Conservation (phyloP, 352 stramenopile genomes). For the Phytopythium sindhum region DNA sequence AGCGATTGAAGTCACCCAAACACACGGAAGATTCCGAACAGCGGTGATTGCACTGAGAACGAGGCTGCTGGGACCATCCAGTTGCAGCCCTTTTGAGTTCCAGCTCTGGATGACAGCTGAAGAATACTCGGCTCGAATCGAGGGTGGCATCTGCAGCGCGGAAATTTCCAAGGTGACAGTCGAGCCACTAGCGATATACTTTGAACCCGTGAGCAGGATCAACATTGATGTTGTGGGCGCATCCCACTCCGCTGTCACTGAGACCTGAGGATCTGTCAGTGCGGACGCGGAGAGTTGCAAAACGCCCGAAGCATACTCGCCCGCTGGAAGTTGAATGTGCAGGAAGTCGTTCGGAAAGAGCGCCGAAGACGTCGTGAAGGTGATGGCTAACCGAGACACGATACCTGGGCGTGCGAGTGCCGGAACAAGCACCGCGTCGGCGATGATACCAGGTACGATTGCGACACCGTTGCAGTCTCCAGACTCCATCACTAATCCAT, state of each 20-base stretch:
- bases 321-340: conserved; percentile 28
- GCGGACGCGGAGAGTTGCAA: conserved; percentile 23
- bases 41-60: conserved; percentile 34
- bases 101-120: conserved; percentile 45
- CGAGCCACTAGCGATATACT: conserved; percentile 23
- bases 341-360: conserved; percentile 35
- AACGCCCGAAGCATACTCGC: conserved; percentile 37
- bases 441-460: conserved; percentile 30
- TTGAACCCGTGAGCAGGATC: conserved; percentile 32
- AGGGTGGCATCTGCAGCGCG: conserved; percentile 45
- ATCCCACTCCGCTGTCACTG: conserved; percentile 39
- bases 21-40: conserved; percentile 26
- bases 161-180: conserved; percentile 32
- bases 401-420: conserved; percentile 43
- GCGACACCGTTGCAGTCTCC: conserved; percentile 20
- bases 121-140: conserved; percentile 22
- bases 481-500: conserved; percentile 33
- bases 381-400: conserved; percentile 32
- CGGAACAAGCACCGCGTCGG: conserved; percentile 25
- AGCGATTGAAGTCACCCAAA: conserved; percentile 36
- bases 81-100: conserved; percentile 28
- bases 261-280: conserved; percentile 12
- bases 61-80: conserved; percentile 35
- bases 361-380: conserved; percentile 46
- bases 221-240: conserved; percentile 22